These are phyloP conservation scores for Aristolochia contorta DNA, from an alignment of 164 flowering plant genomes.

Conservation along the genomic window DNA sequence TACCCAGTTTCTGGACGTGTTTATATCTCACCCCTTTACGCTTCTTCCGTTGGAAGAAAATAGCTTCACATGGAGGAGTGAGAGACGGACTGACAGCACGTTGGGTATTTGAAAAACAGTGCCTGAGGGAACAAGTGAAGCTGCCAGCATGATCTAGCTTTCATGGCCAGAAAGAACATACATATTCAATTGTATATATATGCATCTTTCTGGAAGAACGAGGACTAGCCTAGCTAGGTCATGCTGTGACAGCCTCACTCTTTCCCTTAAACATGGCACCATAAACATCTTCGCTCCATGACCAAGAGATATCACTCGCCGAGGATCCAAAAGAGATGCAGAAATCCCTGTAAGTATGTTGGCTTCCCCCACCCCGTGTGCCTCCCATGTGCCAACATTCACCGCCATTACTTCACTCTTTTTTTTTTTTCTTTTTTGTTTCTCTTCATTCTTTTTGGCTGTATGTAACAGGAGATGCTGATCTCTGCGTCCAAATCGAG, in stretches of 20 bases:
- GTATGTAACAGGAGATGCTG: neutral
- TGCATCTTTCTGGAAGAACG: neutral
- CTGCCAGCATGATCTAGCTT: slow-evolving; percentile 94
- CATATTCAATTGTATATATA: too few relatives aligned
- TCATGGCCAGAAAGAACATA: slow-evolving; percentile 14
- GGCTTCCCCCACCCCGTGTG: neutral
- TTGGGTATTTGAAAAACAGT: neutral
- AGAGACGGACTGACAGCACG: too few relatives aligned
- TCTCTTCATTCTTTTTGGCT: neutral
- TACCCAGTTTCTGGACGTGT: too few relatives aligned
- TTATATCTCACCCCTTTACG: too few relatives aligned
- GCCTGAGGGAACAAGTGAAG: slow-evolving; percentile 68
- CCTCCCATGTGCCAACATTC: slow-evolving; percentile 2
- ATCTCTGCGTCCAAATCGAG: neutral
- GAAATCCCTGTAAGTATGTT: slow-evolving; percentile 15
- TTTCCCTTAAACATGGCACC: slow-evolving; percentile 44
- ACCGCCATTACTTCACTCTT: neutral
- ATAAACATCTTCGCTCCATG: neutral
- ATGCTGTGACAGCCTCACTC: slow-evolving; percentile 89
- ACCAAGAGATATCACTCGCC: neutral
- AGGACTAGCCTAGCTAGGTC: slow-evolving; percentile 55
- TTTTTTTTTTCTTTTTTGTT: neutral
- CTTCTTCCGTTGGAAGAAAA: too few relatives aligned
- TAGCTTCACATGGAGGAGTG: too few relatives aligned
- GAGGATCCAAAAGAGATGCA: neutral